phyloP scores from a whole-genome alignment of 2,329 filamentous ascomycete species.

The Davidsoniella neocaledoniae region DNA sequence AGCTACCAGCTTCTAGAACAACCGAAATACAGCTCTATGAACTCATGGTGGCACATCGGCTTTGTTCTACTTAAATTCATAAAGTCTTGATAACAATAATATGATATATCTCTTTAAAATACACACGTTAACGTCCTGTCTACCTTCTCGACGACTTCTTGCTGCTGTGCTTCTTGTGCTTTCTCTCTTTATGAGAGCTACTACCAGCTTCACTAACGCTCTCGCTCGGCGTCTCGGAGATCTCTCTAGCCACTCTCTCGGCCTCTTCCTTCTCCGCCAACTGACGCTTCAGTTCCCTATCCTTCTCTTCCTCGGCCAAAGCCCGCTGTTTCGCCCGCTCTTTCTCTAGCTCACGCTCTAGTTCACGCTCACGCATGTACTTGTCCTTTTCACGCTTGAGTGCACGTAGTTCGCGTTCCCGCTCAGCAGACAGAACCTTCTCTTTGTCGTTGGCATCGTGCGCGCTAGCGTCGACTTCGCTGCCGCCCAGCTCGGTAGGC shows the following conservation, averaged over 20 bases:
- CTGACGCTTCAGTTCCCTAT: background rate
- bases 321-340: slow-evolving; percentile 1
- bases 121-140: background rate
- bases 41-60: too few relatives aligned
- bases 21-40: too few relatives aligned
- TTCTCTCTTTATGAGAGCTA: background rate
- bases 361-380: slow-evolving; percentile 6
- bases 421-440: background rate
- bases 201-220: too few relatives aligned
- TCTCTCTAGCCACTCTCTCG: background rate
- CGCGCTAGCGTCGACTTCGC: background rate
- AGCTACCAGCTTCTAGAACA: too few relatives aligned
- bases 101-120: too few relatives aligned
- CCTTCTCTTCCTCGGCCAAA: background rate
- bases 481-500: background rate
- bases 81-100: too few relatives aligned
- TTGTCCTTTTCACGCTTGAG: slow-evolving; percentile 7
- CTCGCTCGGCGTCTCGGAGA: background rate
- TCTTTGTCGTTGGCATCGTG: background rate
- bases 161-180: slow-evolving; percentile 6
- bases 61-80: too few relatives aligned
- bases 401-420: background rate
- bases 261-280: background rate
- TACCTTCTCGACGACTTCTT: slow-evolving; percentile 1
- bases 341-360: slow-evolving; percentile 1